Conservation (phyloP, 129 eudicot species). For the Pseudognaphalium luteoalbum region DNA sequence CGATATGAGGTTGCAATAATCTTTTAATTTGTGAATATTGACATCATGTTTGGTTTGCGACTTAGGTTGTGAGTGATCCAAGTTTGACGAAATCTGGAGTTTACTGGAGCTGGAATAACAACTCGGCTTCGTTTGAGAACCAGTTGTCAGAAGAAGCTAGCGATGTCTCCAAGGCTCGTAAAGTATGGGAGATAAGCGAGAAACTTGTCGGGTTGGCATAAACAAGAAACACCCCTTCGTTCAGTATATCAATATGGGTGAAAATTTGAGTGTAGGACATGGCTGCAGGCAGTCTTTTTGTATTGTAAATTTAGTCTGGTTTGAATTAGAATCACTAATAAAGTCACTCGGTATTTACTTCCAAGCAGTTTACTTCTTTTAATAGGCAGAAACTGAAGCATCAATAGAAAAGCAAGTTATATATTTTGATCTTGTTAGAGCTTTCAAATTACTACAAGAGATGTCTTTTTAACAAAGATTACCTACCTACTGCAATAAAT, state of each 20-base stretch:
- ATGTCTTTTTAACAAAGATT: background rate
- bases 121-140: slow-evolving; percentile 89
- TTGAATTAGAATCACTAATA: slow-evolving; percentile 29
- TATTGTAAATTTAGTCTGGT: slow-evolving; percentile 33
- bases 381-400: slow-evolving; percentile 4
- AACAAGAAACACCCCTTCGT: slow-evolving; percentile 1
- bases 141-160: slow-evolving; percentile 92
- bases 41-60: background rate
- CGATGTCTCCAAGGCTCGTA: slow-evolving; percentile 73
- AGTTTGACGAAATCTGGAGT: slow-evolving; percentile 95
- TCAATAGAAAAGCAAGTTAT: slow-evolving; percentile 11
- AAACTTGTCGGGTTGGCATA: slow-evolving; percentile 84
- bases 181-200: slow-evolving; percentile 91
- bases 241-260: slow-evolving; percentile 17
- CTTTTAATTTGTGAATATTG: background rate
- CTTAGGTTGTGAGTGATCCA: slow-evolving; percentile 91
- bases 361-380: background rate
- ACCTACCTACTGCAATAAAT: background rate
- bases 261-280: slow-evolving; percentile 37
- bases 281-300: slow-evolving; percentile 30
- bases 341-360: slow-evolving; percentile 28
- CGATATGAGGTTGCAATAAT: background rate
- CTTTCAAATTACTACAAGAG: background rate
- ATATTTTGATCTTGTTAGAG: slow-evolving; percentile 1
- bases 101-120: slow-evolving; percentile 97